Evolutionary conservation across 805 yeast species (phyloP).

Genomic region (Tetrapisispora nanseiensis): DNA sequence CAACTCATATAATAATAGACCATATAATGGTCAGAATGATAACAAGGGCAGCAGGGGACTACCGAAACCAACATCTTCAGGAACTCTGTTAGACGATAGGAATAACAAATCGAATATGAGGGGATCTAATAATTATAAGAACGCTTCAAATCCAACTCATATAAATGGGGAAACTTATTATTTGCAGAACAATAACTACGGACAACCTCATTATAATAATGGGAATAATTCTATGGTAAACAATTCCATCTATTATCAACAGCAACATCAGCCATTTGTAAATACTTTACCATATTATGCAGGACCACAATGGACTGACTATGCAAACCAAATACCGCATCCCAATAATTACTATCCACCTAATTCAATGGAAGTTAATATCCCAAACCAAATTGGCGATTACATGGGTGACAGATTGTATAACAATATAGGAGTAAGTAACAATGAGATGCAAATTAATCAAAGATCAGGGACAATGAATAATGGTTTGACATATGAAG

Average conservation of each 20-base stretch:
- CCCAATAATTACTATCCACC: neutral
- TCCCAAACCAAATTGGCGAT: too few species aligned
- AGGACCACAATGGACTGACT: neutral
- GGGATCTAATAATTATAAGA: neutral
- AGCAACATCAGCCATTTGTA: neutral
- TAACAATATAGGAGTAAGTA: too few species aligned
- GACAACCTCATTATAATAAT: neutral
- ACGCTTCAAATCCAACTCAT: neutral
- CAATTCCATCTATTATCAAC: neutral
- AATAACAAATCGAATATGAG: neutral
- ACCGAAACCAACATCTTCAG: constrained; percentile 24
- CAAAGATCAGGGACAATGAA: too few species aligned
- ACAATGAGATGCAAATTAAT: too few species aligned
- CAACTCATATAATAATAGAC: neutral
- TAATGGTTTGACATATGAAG: too few species aligned
- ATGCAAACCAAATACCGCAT: neutral
- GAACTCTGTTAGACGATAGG: constrained; percentile 1
- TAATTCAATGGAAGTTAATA: too few species aligned
- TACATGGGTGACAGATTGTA: too few species aligned
- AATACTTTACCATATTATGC: neutral
- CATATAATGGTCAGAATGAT: neutral
- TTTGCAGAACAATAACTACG: neutral
- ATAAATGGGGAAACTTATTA: too few species aligned
- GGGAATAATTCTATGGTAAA: constrained; percentile 2
- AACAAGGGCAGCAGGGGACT: neutral